Base-by-base conservation (phyloP, 2,329 filamentous ascomycete genomes). In the Aspergillus fumigatus region DNA sequence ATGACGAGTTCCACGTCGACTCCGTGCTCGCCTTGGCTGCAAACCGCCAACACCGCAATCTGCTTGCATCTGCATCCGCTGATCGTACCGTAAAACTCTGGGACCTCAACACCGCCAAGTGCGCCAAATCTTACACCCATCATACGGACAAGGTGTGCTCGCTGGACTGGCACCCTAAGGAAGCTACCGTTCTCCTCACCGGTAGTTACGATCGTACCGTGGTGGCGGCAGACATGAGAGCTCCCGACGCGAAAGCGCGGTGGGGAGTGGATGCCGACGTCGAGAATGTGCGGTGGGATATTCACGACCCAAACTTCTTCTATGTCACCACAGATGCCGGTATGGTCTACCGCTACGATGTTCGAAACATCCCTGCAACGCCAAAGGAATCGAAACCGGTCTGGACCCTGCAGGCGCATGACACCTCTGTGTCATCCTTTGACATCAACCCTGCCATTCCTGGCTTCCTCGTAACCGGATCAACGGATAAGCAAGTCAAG, bases 121-220 rank as follows among this genome's bases (percentile, higher is more conserved):
- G 92, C 75, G 94, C 94, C 67, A 94, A 97, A 78, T 97, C 92
- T 48, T 99, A 99, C 81, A 83, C 85, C 17, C 90, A 96, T 77
- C 94, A 99, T 78, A 96, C 90, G 38, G 94, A 97, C 81, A 99
- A 99, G 79, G 92, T 97, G 63, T 99, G 92, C 82, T 91, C 93
- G 23, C 79, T 99, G 55, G 89, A 93, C 63, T 99, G 95, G 94
- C 91, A 97, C 79, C 84, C 89, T 0, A 84, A 82, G 47, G 90
- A 97, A 73, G 86, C 92, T 2, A 97, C 94, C 0, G 86, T 96
- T 21, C 82, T 99, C 25, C 82, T 99, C 58, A 96, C 88, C 68
- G 94, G 94, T 59, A 95, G 90, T 71, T 99, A 97, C 77, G 94
- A 99, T 75, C 87, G 92, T 62, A 97, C 92, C 3, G 83, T 96